A percentile compares a stretch with the other conserved stretches of the same genome.
phyloP scores from a whole-genome alignment of 768 basidiomycete species.

The Tephrocybe sp. region DNA sequence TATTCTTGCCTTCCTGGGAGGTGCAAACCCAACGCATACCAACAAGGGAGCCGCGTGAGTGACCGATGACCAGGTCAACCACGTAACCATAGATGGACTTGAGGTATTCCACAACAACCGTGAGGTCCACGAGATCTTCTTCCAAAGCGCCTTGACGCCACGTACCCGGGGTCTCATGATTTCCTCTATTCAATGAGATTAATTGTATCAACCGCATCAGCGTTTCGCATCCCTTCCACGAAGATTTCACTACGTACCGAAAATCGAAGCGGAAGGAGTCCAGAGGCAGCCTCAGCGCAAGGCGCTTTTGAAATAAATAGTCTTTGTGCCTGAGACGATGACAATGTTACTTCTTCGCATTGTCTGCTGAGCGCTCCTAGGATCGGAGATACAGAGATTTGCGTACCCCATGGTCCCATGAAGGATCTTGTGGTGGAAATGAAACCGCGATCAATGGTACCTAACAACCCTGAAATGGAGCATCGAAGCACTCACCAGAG shows the following conservation, averaged over 20 bases:
- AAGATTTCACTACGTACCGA: constrained; percentile 47
- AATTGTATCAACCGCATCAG: not conserved
- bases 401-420: constrained; percentile 79
- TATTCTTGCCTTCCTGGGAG: constrained; percentile 53
- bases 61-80: constrained; percentile 70
- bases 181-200: constrained; percentile 50
- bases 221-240: constrained; percentile 1
- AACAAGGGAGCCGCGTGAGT: constrained; percentile 76
- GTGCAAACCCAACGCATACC: constrained; percentile 70
- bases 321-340: constrained; percentile 69
- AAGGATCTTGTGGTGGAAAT: constrained; percentile 51
- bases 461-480: constrained; percentile 8
- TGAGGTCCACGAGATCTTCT: constrained; percentile 67
- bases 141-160: constrained; percentile 62
- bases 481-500: constrained; percentile 50
- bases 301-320: constrained; percentile 77
- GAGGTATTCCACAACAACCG: constrained; percentile 64
- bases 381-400: constrained; percentile 25
- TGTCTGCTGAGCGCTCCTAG: constrained; percentile 15
- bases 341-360: constrained; percentile 22
- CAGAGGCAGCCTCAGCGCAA: constrained; percentile 62
- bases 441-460: constrained; percentile 16
- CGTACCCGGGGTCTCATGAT: constrained; percentile 71
- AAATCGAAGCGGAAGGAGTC: constrained; percentile 91
- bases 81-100: constrained; percentile 60